Base-by-base conservation (phyloP, 345 rosid genomes). In the Eucalyptus rudis region DNA sequence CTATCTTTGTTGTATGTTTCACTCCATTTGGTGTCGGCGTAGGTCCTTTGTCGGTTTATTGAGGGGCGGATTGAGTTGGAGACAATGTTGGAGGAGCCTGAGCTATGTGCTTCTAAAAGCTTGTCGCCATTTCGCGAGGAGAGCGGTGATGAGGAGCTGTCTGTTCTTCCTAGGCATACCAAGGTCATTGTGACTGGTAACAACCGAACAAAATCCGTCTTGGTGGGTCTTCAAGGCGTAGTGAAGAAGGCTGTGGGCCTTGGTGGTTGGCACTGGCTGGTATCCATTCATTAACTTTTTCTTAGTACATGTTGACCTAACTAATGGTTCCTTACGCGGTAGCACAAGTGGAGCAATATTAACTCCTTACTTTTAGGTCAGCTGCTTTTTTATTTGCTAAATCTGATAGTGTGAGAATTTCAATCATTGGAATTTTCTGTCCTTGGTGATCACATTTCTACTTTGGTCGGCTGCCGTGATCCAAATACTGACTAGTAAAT, bases 181-280 rank as follows among this genome's bases (percentile, higher is more conserved):
- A 94, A 95, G 90, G 97, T 95, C 44, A 89, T 95, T 86, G 95
- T 95, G 86, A 94, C 96, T 7, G 97, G 97, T 81, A 95, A 95
- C 90, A 95, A 95, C 86, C 91, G 96, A 87, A 95, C 96, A 44
- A 95, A 94, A 87, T 95, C 96, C 20, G 96, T 95, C 24, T 83
- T 95, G 88, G 96, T 95, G 68, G 96, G 96, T 51, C 90, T 94
- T 51, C 95, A 95, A 91, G 96, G 96, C n/a, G 96, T 95, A 44
- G 96, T 95, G 64, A 95, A 95, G 95, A 95, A 95, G 90, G 96
- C 96, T 84, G 95, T 95, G 45, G 96, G 96, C 31, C 95, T 95
- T 49, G 96, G 96, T 24, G 96, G 96, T 88, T 95, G 96, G 96
- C 96, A 95, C 90, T 95, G 96, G 96, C 95, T 95, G 96, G 96